These are phyloP conservation scores for Lithospermum erythrorhizon DNA, from an alignment of 257 asterid species.

Conservation along the genomic window DNA sequence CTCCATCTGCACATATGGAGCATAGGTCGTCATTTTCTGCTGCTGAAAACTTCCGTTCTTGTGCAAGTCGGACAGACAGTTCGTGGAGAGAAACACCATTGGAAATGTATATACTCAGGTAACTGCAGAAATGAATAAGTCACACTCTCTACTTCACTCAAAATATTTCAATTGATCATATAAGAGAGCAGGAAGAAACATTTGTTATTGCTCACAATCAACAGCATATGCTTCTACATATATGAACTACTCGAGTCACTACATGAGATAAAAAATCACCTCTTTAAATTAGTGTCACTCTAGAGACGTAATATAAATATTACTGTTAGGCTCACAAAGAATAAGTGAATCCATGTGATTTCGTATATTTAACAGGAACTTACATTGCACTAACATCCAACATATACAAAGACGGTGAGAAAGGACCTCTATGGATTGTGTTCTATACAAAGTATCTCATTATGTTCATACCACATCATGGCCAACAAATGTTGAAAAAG, in stretches of 20 bases:
- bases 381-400: not conserved
- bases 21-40: slow-evolving; percentile 86
- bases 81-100: slow-evolving; percentile 74
- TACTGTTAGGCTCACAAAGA: too few species aligned
- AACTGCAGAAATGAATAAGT: slow-evolving; percentile 33
- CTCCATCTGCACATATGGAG: slow-evolving; percentile 65
- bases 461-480: too few species aligned
- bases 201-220: too few species aligned
- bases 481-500: too few species aligned
- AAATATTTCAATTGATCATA: not conserved
- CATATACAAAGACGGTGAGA: too few species aligned
- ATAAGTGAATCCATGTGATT: too few species aligned
- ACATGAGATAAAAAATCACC: not conserved
- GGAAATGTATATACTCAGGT: slow-evolving; percentile 65
- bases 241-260: not conserved
- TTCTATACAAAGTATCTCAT: too few species aligned
- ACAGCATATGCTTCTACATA: not conserved
- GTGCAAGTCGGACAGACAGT: slow-evolving; percentile 48
- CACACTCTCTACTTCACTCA: not conserved
- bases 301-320: not conserved
- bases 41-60: slow-evolving; percentile 26
- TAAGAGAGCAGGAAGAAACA: not conserved
- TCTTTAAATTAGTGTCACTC: not conserved
- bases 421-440: too few species aligned
- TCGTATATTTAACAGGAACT: not conserved